A percentile compares a stretch with the other conserved stretches of the same genome.
Evolutionary conservation across 352 stramenopile species (phyloP).

Genomic region (Plasmopara muralis): DNA sequence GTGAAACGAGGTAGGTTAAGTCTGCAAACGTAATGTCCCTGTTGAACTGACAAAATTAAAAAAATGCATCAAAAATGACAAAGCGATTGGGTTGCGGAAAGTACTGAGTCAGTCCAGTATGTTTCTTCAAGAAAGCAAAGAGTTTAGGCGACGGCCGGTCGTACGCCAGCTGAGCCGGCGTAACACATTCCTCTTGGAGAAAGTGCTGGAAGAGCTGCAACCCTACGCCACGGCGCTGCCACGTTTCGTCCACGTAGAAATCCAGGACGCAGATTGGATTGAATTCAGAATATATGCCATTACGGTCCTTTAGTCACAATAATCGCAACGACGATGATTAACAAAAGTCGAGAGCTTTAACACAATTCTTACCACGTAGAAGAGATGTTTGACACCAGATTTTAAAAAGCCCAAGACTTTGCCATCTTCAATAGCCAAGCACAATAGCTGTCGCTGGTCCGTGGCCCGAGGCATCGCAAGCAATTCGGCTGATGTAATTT

Average conservation of each 20-base stretch:
- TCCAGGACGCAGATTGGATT: slow-evolving; percentile 74
- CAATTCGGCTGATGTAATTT: slow-evolving; percentile 50
- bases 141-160: slow-evolving; percentile 78
- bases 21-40: neutral
- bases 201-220: slow-evolving; percentile 54
- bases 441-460: slow-evolving; percentile 39
- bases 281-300: slow-evolving; percentile 63
- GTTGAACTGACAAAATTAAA: slow-evolving; percentile 23
- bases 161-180: slow-evolving; percentile 46
- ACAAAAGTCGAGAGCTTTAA: neutral
- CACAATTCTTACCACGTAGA: slow-evolving; percentile 53
- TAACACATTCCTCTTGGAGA: slow-evolving; percentile 30
- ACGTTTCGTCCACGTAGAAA: slow-evolving; percentile 57
- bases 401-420: slow-evolving; percentile 55
- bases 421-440: slow-evolving; percentile 27
- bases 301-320: slow-evolving; percentile 27
- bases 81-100: slow-evolving; percentile 80
- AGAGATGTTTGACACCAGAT: slow-evolving; percentile 61
- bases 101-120: slow-evolving; percentile 40
- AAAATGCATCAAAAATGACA: slow-evolving; percentile 75
- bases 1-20: slow-evolving; percentile 11
- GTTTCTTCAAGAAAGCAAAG: slow-evolving; percentile 69
- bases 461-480: slow-evolving; percentile 21
- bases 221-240: slow-evolving; percentile 57
- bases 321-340: slow-evolving; percentile 6